Conservation (phyloP, 495 filamentous ascomycete genomes). For the Darksidea phi region DNA sequence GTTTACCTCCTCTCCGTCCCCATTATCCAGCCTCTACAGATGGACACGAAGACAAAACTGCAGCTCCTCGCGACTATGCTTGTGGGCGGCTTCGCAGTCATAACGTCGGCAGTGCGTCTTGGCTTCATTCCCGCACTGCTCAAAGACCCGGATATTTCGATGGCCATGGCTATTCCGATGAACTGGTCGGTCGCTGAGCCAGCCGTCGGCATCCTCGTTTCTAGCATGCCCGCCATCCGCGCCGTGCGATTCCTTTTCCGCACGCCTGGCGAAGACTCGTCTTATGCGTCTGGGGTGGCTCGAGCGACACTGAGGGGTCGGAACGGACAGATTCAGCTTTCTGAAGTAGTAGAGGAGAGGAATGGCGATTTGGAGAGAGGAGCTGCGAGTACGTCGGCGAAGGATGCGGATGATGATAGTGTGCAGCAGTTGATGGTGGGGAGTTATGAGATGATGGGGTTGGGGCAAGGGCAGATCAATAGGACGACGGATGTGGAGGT, state of each 20-base stretch:
- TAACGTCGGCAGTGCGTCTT: conserved; percentile 17
- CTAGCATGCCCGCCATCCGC: conserved; percentile 21
- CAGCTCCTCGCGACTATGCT: conserved; percentile 20
- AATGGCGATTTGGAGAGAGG: conserved; percentile 4
- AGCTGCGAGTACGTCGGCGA: neutral
- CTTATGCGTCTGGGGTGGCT: neutral
- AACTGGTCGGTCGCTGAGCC: conserved; percentile 11
- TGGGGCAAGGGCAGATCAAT: neutral
- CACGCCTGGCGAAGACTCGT: conserved; percentile 1
- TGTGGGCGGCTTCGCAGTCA: conserved; percentile 13
- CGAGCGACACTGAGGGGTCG: conserved; percentile 9
- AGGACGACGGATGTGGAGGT: conserved; percentile 8
- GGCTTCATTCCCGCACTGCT: conserved; percentile 12
- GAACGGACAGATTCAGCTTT: conserved; percentile 10
- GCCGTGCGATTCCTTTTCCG: conserved; percentile 7
- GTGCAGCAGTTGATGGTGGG: conserved; percentile 4
- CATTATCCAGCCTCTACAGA: conserved; percentile 16
- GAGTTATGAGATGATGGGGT: neutral
- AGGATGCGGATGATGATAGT: conserved; percentile 7
- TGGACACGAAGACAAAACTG: conserved; percentile 9
- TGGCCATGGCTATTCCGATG: conserved; percentile 22
- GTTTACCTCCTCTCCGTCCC: conserved; percentile 20
- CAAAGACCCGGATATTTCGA: neutral
- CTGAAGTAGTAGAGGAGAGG: neutral
- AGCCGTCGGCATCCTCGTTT: conserved; percentile 18